Conservation (phyloP, 2,329 filamentous ascomycete genomes). For the Fusarium udum region DNA sequence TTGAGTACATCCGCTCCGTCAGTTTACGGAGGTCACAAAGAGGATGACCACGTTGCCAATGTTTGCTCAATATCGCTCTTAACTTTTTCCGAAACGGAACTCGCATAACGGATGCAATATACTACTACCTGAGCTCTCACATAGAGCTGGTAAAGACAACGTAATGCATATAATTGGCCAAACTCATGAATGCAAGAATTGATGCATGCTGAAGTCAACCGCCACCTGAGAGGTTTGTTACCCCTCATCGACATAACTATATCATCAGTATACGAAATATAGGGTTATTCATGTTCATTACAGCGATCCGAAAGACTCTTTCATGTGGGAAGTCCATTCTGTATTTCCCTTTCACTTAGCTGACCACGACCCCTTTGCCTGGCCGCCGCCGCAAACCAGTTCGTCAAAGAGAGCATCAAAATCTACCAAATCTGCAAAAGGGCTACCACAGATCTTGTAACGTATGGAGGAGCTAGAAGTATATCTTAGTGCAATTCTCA, state of each 20-base stretch:
- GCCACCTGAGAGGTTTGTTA: not conserved
- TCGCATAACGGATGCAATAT: fast-evolving
- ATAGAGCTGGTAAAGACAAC: not conserved
- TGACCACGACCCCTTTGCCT: not conserved
- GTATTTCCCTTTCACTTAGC: not conserved
- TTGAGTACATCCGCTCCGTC: not conserved
- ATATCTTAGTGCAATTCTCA: not conserved
- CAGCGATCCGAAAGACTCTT: not conserved
- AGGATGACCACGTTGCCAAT: not conserved
- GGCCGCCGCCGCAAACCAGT: not conserved
- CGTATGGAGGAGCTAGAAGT: not conserved
- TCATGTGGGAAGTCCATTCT: not conserved
- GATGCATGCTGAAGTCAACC: not conserved
- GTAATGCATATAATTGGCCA: not conserved
- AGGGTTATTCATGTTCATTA: not conserved
- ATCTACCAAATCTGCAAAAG: not conserved
- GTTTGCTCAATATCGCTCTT: not conserved
- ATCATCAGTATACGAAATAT: not conserved
- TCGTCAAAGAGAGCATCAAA: not conserved
- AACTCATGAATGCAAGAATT: not conserved
- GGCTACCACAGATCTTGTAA: not conserved
- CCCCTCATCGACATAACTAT: not conserved
- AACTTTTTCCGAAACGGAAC: not conserved
- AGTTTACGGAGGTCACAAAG: not conserved
- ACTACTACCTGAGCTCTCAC: not conserved